phyloP scores from a whole-genome alignment of 2,329 filamentous ascomycete genomes.

The Penicillium sp. region DNA sequence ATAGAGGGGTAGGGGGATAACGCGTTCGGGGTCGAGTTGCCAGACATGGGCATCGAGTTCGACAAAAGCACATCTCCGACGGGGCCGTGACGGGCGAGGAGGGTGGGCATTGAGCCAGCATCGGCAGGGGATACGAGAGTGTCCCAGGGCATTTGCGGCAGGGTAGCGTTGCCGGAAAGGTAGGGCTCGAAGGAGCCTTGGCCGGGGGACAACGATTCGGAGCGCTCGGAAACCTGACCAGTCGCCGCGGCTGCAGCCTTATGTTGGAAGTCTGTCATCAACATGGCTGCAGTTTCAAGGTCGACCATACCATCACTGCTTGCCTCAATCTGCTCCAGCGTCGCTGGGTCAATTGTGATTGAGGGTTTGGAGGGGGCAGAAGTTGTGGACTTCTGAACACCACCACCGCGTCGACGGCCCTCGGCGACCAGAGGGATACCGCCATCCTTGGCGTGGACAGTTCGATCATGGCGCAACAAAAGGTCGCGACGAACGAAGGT shows the following conservation, averaged over 20 bases:
- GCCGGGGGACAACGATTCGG: slow-evolving; percentile 65
- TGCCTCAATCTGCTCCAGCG: slow-evolving; percentile 88
- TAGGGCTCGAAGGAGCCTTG: slow-evolving; percentile 70
- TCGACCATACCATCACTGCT: slow-evolving; percentile 89
- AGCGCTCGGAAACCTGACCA: slow-evolving; percentile 55
- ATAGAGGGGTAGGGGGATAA: slow-evolving; percentile 70
- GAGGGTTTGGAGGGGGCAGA: slow-evolving; percentile 69
- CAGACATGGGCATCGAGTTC: slow-evolving; percentile 68
- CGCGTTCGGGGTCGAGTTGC: slow-evolving; percentile 68
- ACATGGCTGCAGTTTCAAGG: slow-evolving; percentile 95
- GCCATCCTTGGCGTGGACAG: slow-evolving; percentile 97
- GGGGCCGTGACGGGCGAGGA: slow-evolving; percentile 64
- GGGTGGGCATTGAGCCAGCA: slow-evolving; percentile 58
- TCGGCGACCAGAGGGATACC: slow-evolving; percentile 92
- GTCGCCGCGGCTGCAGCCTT: slow-evolving; percentile 73
- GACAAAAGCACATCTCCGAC: slow-evolving; percentile 66
- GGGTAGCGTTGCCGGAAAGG: slow-evolving; percentile 72
- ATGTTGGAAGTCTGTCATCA: slow-evolving; percentile 97
- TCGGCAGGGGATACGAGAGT: slow-evolving; percentile 74
- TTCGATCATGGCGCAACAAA: slow-evolving; percentile 93
- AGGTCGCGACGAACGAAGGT: slow-evolving; percentile 98
- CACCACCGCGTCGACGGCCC: slow-evolving; percentile 67
- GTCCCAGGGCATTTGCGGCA: slow-evolving; percentile 91
- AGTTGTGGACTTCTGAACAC: slow-evolving; percentile 39
- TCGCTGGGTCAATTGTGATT: slow-evolving; percentile 78